These are phyloP conservation scores for Salix brachista DNA, from an alignment of 345 rosid species.

Conservation along the genomic window DNA sequence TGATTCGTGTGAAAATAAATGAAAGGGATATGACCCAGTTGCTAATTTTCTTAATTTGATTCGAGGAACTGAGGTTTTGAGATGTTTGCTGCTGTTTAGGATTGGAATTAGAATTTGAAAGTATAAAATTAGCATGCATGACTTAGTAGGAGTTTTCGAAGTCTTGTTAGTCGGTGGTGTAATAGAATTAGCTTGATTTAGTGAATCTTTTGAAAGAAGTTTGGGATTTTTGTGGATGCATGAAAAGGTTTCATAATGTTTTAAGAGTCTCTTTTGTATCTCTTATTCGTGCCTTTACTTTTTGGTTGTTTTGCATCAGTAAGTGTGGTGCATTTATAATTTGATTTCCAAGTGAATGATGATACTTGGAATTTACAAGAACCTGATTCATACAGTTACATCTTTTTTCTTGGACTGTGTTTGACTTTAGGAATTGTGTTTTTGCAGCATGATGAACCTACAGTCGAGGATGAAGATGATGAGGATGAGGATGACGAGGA, in stretches of 20 bases:
- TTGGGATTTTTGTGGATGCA: not conserved
- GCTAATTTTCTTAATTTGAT: not conserved
- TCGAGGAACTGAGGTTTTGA: not conserved
- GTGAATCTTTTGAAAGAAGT: not conserved
- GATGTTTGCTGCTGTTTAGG: not conserved
- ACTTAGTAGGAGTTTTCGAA: not conserved
- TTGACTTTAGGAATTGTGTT: not conserved
- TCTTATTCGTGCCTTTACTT: not conserved
- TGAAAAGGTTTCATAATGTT: not conserved
- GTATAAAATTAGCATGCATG: not conserved
- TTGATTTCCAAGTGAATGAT: not conserved
- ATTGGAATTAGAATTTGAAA: not conserved
- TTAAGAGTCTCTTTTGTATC: not conserved
- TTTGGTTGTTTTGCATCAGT: not conserved
- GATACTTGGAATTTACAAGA: not conserved
- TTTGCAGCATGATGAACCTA: conserved; percentile 52
- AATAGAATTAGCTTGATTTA: not conserved
- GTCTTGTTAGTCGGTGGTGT: not conserved
- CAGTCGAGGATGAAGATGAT: conserved; percentile 47
- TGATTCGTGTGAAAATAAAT: not conserved
- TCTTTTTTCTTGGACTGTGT: not conserved
- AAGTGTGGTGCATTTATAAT: not conserved
- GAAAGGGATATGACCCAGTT: not conserved
- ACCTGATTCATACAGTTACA: not conserved
- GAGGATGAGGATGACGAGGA: conserved; percentile 66